Conservation (phyloP, 1,139 yeast species). For the Zygotorulaspora mrakii region DNA sequence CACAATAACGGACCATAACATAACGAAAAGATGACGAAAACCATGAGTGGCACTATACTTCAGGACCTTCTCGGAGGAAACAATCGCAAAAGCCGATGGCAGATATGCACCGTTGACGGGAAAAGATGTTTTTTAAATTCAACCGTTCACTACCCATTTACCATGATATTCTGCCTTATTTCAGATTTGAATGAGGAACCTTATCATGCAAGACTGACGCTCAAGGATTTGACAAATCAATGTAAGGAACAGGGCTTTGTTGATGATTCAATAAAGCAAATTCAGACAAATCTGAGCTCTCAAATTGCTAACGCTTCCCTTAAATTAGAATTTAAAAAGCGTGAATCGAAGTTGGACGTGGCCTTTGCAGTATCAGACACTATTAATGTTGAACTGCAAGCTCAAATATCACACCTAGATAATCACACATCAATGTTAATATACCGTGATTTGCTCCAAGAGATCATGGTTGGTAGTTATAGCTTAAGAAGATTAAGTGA, state of each 20-base stretch:
- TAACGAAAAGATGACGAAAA: no score
- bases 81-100: slow-evolving; percentile 6
- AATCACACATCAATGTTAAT: slow-evolving; percentile 1
- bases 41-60: background rate
- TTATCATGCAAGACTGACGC: slow-evolving; percentile 9
- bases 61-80: background rate
- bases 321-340: slow-evolving; percentile 4
- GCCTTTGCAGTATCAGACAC: slow-evolving; percentile 8
- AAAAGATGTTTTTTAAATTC: slow-evolving; percentile 8
- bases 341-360: slow-evolving; percentile 3
- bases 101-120: slow-evolving; percentile 5
- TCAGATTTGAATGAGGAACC: slow-evolving; percentile 10
- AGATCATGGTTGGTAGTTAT: slow-evolving; percentile 6
- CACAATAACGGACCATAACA: no score
- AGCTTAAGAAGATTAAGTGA: slow-evolving; percentile 5
- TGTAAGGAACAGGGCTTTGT: slow-evolving; percentile 17
- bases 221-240: slow-evolving; percentile 13
- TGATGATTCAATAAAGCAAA: slow-evolving; percentile 16
- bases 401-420: slow-evolving; percentile 1
- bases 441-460: slow-evolving; percentile 8
- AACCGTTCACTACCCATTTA: slow-evolving; percentile 2
- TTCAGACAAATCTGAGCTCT: slow-evolving; percentile 7
- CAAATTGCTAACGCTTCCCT: slow-evolving; percentile 2
- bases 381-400: slow-evolving; percentile 7
- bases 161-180: slow-evolving; percentile 9